Evolutionary conservation across 257 asterid genomes (phyloP).

Genomic region (Paraleonurus japonicus): DNA sequence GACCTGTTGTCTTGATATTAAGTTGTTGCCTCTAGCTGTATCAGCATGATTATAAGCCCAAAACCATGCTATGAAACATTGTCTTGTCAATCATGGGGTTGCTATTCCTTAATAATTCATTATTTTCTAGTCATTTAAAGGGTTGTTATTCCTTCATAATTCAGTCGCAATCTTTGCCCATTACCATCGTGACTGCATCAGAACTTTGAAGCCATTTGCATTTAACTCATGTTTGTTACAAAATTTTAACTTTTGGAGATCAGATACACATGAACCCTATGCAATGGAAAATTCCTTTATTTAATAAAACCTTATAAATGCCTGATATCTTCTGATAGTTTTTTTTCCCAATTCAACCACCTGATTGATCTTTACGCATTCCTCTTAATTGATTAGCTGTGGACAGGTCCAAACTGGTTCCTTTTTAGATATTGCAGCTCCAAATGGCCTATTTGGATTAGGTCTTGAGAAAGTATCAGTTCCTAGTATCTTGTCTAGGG

Average conservation of each 20-base stretch:
- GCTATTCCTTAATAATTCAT: neutral
- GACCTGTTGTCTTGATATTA: neutral
- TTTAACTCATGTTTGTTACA: neutral
- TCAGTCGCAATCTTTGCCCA: neutral
- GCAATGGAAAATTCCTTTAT: neutral
- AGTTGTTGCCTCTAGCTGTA: neutral
- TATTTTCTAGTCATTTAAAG: neutral
- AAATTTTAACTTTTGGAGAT: neutral
- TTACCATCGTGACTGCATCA: neutral
- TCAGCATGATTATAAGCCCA: neutral
- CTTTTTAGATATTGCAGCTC: conserved; percentile 75
- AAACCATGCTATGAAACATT: neutral
- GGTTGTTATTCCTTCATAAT: conserved; percentile 1
- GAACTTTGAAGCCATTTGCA: conserved; percentile 7
- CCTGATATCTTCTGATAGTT: neutral
- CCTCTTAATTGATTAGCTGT: conserved; percentile 53
- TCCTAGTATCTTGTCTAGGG: conserved; percentile 67
- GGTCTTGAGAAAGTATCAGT: conserved; percentile 82
- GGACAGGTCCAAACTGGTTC: conserved; percentile 88
- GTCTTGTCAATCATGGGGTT: neutral
- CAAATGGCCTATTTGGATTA: conserved; percentile 83
- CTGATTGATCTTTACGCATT: neutral
- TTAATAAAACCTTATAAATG: neutral
- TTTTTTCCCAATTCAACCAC: neutral
- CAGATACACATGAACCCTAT: neutral